Evolutionary conservation across 2,329 filamentous ascomycete species (phyloP), one percentile per base, ranked within the genome.

Genomic region (Botrytis deweyae): DNA sequence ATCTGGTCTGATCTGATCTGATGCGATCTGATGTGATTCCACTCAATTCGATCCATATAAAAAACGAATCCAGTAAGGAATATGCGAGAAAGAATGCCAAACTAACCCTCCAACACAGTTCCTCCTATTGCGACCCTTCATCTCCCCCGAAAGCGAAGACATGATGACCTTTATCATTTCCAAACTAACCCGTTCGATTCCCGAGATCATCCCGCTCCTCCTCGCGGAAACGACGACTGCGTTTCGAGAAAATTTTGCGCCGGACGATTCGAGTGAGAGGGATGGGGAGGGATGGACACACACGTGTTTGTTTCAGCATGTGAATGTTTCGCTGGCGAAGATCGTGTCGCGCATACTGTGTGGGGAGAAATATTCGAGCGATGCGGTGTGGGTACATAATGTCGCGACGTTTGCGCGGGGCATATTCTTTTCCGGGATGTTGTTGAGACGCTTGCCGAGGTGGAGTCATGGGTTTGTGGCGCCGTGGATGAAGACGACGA

Each of bases 121-220:
- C 29, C 69, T 71, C 42, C 29, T 63, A 1, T 6, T 71, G 8
- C 55, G 55, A 16, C 69, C 69, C 38, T 71, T 71, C 22, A 36
- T 71, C 58, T 46, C 55, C 3, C 2, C 9, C 29, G 58, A 63
- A 63, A 71, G 69, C 69, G 69, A 71, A 71, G 69, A 71, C 5
- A 46, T 71, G 14, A n/a, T 52, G 6, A 5, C 55, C 14, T 71
- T 71, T 18, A 8, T 71, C n/a, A 33, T 67, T 1, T 59, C 55
- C 40, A 71, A 71, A 33, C 33, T 71, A 1, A 71, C 58, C 4
- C 69, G 69, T 16, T 52, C 33, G 20, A 62, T 71, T 4, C 29
- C 40, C 22, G 38, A 42, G 5, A 33, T 71, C 5, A 64, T 64
- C 33, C 69, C 69, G 9, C 58, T 71, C 25, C 69, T 71, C 16